Evolutionary conservation across 805 yeast genomes (phyloP).

Genomic region (Ascoidea asiatica): DNA sequence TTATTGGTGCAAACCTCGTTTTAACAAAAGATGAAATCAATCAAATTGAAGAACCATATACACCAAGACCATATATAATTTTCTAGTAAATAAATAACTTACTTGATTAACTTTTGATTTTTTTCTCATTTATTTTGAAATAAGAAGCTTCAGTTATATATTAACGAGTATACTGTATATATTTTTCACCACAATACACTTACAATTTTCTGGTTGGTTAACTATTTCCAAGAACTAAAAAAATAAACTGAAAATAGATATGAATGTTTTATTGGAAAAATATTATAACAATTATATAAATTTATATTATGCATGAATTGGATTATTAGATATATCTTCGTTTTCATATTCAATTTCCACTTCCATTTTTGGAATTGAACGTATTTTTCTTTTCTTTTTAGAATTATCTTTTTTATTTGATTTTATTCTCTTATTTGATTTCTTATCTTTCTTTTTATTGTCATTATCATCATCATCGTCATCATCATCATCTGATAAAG

Average conservation of each 20-base stretch:
- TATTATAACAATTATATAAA: no score
- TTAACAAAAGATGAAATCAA: constrained; percentile 16
- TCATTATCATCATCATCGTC: constrained; percentile 4
- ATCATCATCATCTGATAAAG: constrained; percentile 1
- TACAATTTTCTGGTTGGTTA: no score
- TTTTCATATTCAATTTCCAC: constrained; percentile 10
- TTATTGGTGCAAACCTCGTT: constrained; percentile 26
- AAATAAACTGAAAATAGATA: no score
- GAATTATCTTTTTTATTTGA: constrained; percentile 3
- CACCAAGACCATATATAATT: no score
- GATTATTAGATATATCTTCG: constrained; percentile 1
- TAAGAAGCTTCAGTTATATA: no score
- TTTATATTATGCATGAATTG: constrained; percentile 5
- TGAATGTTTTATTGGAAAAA: no score
- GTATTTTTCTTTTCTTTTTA: constrained; percentile 7
- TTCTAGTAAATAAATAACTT: no score
- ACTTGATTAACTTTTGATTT: no score
- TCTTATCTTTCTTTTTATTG: constrained; percentile 1
- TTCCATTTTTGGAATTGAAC: constrained; percentile 9
- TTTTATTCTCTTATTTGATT: not conserved
- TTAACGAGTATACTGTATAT: no score
- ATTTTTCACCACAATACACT: no score
- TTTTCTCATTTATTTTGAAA: no score
- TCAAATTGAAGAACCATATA: constrained; percentile 6
- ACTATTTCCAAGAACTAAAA: no score